Evolutionary conservation across 306 rosid species (phyloP).

Genomic region (Gastrolobium villosum): DNA sequence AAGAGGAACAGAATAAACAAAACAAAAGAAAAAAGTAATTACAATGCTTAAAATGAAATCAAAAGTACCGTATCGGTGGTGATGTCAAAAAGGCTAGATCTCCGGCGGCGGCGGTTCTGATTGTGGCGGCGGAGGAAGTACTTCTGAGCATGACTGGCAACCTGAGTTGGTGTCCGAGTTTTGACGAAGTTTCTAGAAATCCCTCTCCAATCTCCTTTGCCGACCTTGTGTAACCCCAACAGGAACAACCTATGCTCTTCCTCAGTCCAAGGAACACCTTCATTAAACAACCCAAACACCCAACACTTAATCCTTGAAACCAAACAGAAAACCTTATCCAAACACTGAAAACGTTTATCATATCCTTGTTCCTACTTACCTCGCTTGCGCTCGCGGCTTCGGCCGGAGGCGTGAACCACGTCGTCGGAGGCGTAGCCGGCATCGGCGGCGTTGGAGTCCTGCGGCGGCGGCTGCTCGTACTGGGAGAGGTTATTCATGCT

Average conservation of each 20-base stretch:
- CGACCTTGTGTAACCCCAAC: conserved; percentile 80
- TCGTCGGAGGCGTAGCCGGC: conserved; percentile 93
- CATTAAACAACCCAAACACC: conserved; percentile 20
- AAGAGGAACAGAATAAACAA: background rate
- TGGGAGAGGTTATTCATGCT: conserved; percentile 91
- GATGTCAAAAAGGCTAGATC: conserved; percentile 95
- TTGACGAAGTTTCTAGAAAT: conserved; percentile 92
- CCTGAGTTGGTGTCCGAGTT: conserved; percentile 95
- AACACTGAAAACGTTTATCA: background rate
- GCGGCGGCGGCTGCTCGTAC: conserved; percentile 60
- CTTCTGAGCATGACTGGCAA: conserved; percentile 96
- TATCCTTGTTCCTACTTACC: conserved; percentile 46
- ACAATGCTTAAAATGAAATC: background rate
- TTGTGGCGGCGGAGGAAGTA: conserved; percentile 88
- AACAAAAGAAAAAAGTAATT: no score
- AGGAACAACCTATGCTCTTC: conserved; percentile 85
- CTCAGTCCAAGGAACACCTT: conserved; percentile 93
- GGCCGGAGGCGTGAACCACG: conserved; percentile 82
- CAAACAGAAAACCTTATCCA: background rate
- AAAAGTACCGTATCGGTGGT: conserved; percentile 71
- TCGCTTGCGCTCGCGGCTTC: conserved; percentile 85
- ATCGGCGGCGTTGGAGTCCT: conserved; percentile 70
- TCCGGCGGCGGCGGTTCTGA: conserved; percentile 82
- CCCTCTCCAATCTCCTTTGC: conserved; percentile 98
- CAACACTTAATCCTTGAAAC: background rate